Evolutionary conservation across 495 filamentous ascomycete species (phyloP).

Genomic region (Penicillium tannophilum): DNA sequence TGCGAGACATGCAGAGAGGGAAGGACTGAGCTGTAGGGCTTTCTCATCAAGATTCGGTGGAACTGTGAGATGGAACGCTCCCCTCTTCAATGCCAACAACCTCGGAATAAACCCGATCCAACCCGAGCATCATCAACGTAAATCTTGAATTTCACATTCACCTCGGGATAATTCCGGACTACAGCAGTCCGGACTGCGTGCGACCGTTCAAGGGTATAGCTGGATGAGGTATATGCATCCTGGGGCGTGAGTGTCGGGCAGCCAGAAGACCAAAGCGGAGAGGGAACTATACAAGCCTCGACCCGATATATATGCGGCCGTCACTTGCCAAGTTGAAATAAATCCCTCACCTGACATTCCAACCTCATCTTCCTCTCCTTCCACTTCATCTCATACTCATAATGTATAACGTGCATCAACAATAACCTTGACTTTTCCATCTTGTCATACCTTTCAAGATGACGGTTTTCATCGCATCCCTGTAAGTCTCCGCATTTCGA

Average conservation of each 20-base stretch:
- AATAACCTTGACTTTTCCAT: not conserved
- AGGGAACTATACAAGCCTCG: conserved; percentile 10
- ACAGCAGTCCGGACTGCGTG: conserved; percentile 7
- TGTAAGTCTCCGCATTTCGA: conserved; percentile 24
- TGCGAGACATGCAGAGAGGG: conserved; percentile 8
- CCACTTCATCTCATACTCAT: not conserved
- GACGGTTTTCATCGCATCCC: conserved; percentile 32
- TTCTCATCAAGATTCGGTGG: not conserved
- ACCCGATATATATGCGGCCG: not conserved
- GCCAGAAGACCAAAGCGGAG: conserved; percentile 8
- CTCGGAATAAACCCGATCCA: conserved; percentile 2
- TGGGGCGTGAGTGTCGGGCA: conserved; percentile 9
- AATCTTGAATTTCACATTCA: conserved; percentile 8
- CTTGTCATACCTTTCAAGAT: not conserved
- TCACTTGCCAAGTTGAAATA: not conserved
- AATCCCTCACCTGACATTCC: conserved; percentile 12
- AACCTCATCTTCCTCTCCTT: conserved; percentile 1
- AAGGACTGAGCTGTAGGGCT: not conserved
- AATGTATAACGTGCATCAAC: not conserved
- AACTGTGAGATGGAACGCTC: not conserved
- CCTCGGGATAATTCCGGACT: not conserved
- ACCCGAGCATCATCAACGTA: conserved; percentile 1
- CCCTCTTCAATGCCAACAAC: not conserved
- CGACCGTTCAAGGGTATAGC: conserved; percentile 14
- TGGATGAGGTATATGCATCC: conserved; percentile 15